A percentile compares a stretch with the other conserved stretches of the same genome.
Conservation (phyloP, 2,329 filamentous ascomycete genomes). For the Penicillium sp. region DNA sequence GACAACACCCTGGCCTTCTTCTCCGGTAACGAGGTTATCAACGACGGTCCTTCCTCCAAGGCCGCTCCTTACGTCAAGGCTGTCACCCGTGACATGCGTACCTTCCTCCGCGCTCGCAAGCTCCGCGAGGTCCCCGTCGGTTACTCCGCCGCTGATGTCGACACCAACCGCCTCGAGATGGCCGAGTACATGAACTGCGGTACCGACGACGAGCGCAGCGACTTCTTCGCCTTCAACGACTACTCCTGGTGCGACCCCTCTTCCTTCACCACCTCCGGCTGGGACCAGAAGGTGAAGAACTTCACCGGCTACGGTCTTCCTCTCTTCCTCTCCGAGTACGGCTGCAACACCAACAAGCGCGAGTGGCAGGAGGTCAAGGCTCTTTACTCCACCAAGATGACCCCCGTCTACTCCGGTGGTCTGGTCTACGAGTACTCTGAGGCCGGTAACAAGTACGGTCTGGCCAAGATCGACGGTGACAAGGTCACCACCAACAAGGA, state of each 20-base stretch:
- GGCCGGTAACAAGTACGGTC: conserved; percentile 70
- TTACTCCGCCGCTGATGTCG: conserved; percentile 69
- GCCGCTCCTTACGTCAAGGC: conserved; percentile 69
- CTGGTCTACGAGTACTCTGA: conserved; percentile 94
- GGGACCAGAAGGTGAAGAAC: conserved; percentile 80
- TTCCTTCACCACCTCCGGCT: conserved; percentile 66
- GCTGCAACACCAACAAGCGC: conserved; percentile 74
- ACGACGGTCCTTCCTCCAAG: conserved; percentile 56
- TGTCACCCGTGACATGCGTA: conserved; percentile 65
- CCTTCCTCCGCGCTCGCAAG: conserved; percentile 55
- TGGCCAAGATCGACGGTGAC: conserved; percentile 57
- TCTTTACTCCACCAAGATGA: conserved; percentile 78
- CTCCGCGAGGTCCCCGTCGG: conserved; percentile 64
- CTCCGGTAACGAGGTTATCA: conserved; percentile 73
- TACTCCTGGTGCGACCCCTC: conserved; percentile 69
- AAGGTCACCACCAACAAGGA: conserved; percentile 53
- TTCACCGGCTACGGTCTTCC: conserved; percentile 79
- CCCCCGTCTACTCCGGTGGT: conserved; percentile 81
- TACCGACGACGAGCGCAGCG: conserved; percentile 68
- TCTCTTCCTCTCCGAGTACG: conserved; percentile 91
- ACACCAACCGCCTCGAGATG: conserved; percentile 75
- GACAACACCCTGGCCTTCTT: conserved; percentile 81
- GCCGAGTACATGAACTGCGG: conserved; percentile 93
- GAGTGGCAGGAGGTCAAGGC: conserved; percentile 70
- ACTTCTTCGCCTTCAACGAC: conserved; percentile 86